Evolutionary conservation across 2,329 filamentous ascomycete genomes (phyloP).

Genomic region (Colletotrichum horii): DNA sequence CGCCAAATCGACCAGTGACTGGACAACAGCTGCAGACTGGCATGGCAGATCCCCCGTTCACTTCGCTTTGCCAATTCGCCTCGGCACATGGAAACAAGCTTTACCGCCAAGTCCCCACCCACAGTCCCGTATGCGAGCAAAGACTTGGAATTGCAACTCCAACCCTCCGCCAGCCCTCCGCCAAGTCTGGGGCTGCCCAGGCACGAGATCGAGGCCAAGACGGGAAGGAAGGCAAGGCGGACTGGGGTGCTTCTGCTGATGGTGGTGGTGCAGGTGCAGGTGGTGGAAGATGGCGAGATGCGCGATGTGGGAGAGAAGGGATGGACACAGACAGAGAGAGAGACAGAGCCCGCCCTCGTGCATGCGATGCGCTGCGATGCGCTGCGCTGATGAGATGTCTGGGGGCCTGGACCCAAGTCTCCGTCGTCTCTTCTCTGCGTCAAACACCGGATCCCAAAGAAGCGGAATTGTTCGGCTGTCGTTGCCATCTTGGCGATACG

Average conservation of each 20-base stretch:
- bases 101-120: slow-evolving; percentile 21
- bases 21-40: not conserved
- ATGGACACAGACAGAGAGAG: not conserved
- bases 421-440: not conserved
- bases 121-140: slow-evolving; percentile 7
- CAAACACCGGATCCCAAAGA: not conserved
- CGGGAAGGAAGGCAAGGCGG: slow-evolving; percentile 1
- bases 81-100: slow-evolving; percentile 21
- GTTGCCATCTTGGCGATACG: slow-evolving; percentile 13
- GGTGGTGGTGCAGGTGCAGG: not conserved
- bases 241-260: not conserved
- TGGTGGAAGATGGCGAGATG: not conserved
- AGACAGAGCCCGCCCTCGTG: not conserved
- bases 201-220: slow-evolving; percentile 17
- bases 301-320: not conserved
- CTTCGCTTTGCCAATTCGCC: not conserved
- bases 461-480: not conserved
- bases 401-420: not conserved
- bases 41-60: not conserved
- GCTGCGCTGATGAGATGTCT: not conserved
- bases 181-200: slow-evolving; percentile 13
- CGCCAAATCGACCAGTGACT: not conserved
- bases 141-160: not conserved
- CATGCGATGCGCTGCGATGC: not conserved
- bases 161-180: not conserved